Conservation (phyloP, 179 eudicot species). For the Pouteria campechiana region DNA sequence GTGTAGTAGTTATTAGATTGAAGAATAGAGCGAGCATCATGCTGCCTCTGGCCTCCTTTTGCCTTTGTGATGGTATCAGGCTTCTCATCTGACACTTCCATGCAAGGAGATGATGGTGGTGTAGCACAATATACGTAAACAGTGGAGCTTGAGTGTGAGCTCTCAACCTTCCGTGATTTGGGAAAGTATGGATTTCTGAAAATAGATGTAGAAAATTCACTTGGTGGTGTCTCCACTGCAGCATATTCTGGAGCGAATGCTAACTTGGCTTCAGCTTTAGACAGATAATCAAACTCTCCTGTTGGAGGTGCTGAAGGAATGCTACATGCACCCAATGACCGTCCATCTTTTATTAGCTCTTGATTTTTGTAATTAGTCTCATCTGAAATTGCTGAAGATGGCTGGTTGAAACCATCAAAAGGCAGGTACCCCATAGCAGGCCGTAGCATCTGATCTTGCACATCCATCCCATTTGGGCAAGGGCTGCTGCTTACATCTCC, state of each 20-base stretch:
- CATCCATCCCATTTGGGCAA: slow-evolving; percentile 55
- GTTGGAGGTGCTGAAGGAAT: slow-evolving; percentile 33
- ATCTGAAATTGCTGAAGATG: slow-evolving; percentile 41
- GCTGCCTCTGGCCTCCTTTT: slow-evolving; percentile 37
- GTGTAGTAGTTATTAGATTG: slow-evolving; percentile 48
- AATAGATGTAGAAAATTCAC: slow-evolving; percentile 61
- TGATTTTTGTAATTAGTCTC: slow-evolving; percentile 54
- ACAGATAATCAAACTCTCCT: slow-evolving; percentile 62
- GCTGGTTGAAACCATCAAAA: slow-evolving; percentile 58
- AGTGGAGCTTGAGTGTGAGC: slow-evolving; percentile 64
- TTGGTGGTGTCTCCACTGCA: slow-evolving; percentile 66
- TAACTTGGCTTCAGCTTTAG: slow-evolving; percentile 87
- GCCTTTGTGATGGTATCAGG: slow-evolving; percentile 21
- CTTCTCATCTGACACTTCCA: slow-evolving; percentile 53
- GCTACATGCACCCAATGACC: slow-evolving; percentile 34
- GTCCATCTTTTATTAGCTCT: slow-evolving; percentile 32
- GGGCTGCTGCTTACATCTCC: slow-evolving; percentile 73
- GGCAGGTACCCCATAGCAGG: slow-evolving; percentile 49
- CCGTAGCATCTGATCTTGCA: slow-evolving; percentile 63
- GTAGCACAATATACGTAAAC: slow-evolving; percentile 72
- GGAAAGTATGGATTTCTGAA: slow-evolving; percentile 82
- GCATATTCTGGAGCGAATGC: slow-evolving; percentile 95
- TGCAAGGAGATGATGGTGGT: slow-evolving; percentile 74
- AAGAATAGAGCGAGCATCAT: slow-evolving; percentile 21
- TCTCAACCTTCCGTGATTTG: slow-evolving; percentile 52